Base-by-base conservation (phyloP, 192 early-diverging fungal species). In the Coemansia sp. region DNA sequence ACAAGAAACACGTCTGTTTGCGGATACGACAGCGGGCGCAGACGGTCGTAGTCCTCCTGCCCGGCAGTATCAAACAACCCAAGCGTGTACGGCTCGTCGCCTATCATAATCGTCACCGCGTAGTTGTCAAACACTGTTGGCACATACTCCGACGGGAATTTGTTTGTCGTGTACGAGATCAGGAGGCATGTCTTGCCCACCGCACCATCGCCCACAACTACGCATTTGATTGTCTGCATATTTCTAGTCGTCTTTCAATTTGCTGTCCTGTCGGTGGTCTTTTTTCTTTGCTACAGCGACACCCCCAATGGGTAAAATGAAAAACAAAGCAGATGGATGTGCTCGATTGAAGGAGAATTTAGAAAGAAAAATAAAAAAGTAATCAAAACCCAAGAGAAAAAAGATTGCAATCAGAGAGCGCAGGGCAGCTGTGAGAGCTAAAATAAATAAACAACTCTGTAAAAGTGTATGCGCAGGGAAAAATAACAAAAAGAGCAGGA, bases 81-180 rank as follows among this genome's bases (percentile, higher is more conserved):
- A 19, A 98, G 82, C 71, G 95, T 90, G 84, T 95, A 96, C 19
- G 95, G 96, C 76, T 98, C 94, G 72, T 92, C 93, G 61, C 93
- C 95, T 85, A 97, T 96, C 94, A 97, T 98, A 62, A 98, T 94
- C n/a, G 94, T 96, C 40, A 96, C 91, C 39, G 83, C 87, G 87
- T 98, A 98, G 78, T 98, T 97, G 72, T 98, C 95, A 82, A 96
- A 97, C 54, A 96, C 92, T 3, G 95, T 98, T 12, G 95, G 95
- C 32, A 91, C 87, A 75, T 94, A 92, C 40, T 78, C 68, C 85
- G 90, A 89, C 63, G 94, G 94, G 84, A 96, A 96, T 63, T 86
- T 74, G 54, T 89, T 90, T 71, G 91, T 90, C 57, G 87, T 88
- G 65, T 92, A 96, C 70, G 92, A 89, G 67, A 90, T 88, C 65